These are phyloP conservation scores for Tetrapisispora namnaoensis DNA, from an alignment of 805 yeast species.

Conservation along the genomic window DNA sequence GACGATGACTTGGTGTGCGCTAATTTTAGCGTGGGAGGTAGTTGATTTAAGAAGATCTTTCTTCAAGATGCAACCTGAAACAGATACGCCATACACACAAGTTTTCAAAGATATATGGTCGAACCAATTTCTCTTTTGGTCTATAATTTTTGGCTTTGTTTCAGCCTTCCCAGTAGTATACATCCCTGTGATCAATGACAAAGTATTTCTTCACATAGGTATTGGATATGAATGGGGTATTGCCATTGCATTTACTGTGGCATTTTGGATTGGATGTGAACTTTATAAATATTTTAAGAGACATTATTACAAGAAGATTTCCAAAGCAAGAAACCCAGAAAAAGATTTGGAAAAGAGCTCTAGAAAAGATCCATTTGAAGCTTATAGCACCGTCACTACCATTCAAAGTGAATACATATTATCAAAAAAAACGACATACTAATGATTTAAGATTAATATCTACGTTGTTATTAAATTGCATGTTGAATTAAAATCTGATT, in stretches of 20 bases:
- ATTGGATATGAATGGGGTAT: slow-evolving; percentile 79
- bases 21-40: slow-evolving; percentile 78
- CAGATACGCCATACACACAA: slow-evolving; percentile 52
- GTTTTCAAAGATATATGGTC: slow-evolving; percentile 57
- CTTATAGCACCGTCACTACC: slow-evolving; percentile 46
- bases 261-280: slow-evolving; percentile 55
- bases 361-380: slow-evolving; percentile 46
- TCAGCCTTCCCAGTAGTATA: slow-evolving; percentile 75
- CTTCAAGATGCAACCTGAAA: slow-evolving; percentile 59
- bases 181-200: slow-evolving; percentile 76
- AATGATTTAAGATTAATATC: neutral
- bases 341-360: slow-evolving; percentile 45
- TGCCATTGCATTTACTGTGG: slow-evolving; percentile 47
- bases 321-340: slow-evolving; percentile 47
- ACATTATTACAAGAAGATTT: slow-evolving; percentile 35
- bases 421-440: slow-evolving; percentile 4
- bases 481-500: neutral
- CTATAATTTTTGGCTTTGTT: slow-evolving; percentile 57
- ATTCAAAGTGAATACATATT: slow-evolving; percentile 17
- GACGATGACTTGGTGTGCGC: slow-evolving; percentile 79
- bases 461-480: too few relatives aligned
- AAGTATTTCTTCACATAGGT: slow-evolving; percentile 63
- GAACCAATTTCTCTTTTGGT: slow-evolving; percentile 75
- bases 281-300: slow-evolving; percentile 61
- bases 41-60: slow-evolving; percentile 61